Percentiles rank a stretch among this genome's conserved stretches.
Evolutionary conservation across 2,329 filamentous ascomycete species (phyloP).

Genomic region (Fusarium musae): DNA sequence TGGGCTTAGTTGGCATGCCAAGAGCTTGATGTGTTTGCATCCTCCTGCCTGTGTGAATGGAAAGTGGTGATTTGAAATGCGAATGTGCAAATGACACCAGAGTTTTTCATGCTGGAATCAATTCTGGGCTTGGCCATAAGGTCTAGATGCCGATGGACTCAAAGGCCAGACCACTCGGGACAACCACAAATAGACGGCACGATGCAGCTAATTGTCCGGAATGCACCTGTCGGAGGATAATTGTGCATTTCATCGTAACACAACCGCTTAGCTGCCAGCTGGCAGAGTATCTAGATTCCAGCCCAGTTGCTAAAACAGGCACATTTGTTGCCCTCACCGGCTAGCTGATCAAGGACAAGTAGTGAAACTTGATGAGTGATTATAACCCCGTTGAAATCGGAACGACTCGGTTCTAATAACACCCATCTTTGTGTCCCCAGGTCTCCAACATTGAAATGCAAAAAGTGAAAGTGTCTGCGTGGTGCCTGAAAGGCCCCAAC

Average conservation of each 20-base stretch:
- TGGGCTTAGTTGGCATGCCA: background rate
- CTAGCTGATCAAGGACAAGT: background rate
- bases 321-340: background rate
- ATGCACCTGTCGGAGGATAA: conserved; percentile 3
- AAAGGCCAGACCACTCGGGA: conserved; percentile 11
- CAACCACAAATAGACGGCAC: conserved; percentile 17
- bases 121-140: background rate
- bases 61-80: background rate
- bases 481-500: conserved; percentile 31
- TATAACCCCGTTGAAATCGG: background rate
- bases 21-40: background rate
- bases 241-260: conserved; percentile 5
- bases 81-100: background rate
- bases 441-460: conserved; percentile 12
- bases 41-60: background rate
- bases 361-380: background rate
- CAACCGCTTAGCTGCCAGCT: conserved; percentile 7
- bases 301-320: background rate
- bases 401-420: background rate
- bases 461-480: conserved; percentile 19
- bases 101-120: background rate
- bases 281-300: background rate
- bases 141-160: conserved; percentile 30
- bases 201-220: conserved; percentile 15
- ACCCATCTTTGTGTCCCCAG: conserved; percentile 15